phyloP scores from a whole-genome alignment of 495 filamentous ascomycete genomes.

The Tuber aestivum region DNA sequence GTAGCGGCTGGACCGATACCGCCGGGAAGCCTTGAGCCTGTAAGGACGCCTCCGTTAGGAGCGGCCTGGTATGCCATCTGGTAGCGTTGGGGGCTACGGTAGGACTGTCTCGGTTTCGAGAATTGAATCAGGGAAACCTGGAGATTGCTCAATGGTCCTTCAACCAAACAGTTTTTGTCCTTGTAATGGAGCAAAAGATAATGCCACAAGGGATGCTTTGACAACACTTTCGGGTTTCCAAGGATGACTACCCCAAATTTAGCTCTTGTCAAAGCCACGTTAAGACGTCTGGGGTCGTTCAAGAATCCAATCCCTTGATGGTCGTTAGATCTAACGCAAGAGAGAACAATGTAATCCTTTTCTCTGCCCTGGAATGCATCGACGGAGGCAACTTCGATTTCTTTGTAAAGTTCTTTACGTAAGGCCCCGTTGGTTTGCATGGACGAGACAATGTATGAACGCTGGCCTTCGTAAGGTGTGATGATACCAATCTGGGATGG shows the following conservation, averaged over 20 bases:
- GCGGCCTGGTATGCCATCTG: conserved; percentile 74
- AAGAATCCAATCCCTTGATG: conserved; percentile 99
- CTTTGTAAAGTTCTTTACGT: conserved; percentile 98
- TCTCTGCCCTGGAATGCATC: conserved; percentile 99
- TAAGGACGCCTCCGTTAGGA: conserved; percentile 46
- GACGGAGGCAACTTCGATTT: conserved; percentile 96
- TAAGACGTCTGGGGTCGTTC: conserved; percentile 95
- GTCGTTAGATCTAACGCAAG: conserved; percentile 96
- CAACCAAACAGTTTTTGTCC: conserved; percentile 90
- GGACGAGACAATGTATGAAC: conserved; percentile 95
- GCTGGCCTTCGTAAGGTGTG: conserved; percentile 96
- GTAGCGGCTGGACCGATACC: conserved; percentile 40
- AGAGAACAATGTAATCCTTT: conserved; percentile 98
- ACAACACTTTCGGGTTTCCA: conserved; percentile 95
- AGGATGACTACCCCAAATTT: conserved; percentile 95
- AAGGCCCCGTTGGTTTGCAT: conserved; percentile 97
- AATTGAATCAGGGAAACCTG: conserved; percentile 94
- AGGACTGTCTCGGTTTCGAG: conserved; percentile 83
- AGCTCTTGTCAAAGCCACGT: conserved; percentile 95
- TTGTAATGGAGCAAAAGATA: conserved; percentile 96
- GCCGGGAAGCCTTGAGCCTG: conserved; percentile 41
- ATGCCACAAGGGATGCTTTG: conserved; percentile 97
- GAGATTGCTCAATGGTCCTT: conserved; percentile 92
- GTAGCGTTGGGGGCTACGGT: conserved; percentile 83
- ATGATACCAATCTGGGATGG: conserved; percentile 93